A percentile compares a stretch with the other conserved stretches of the same genome.
Conservation (phyloP, 805 yeast species). For the Saturnispora sekii region DNA sequence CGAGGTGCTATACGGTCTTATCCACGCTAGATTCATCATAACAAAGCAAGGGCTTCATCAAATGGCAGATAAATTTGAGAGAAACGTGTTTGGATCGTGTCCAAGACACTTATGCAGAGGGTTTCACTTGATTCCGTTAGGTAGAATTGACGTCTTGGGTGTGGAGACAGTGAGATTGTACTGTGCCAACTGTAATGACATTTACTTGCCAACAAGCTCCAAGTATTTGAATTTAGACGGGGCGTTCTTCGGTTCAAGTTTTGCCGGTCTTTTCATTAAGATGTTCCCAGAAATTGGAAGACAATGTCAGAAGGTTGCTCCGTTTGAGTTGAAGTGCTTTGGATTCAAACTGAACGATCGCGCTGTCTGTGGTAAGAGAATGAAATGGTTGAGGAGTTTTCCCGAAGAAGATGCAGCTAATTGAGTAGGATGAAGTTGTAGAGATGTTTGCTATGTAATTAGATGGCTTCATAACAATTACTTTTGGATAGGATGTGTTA, state of each 20-base stretch:
- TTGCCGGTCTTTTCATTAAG: constrained; percentile 85
- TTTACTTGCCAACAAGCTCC: constrained; percentile 81
- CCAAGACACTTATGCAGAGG: constrained; percentile 86
- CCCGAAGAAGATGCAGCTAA: constrained; percentile 50
- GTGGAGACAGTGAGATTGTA: constrained; percentile 84
- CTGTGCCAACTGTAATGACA: constrained; percentile 91
- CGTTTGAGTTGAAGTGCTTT: constrained; percentile 66
- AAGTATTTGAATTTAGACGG: constrained; percentile 87
- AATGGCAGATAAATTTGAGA: constrained; percentile 90
- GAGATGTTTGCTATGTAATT: no score
- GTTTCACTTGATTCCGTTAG: constrained; percentile 84
- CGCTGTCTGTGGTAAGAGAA: constrained; percentile 81
- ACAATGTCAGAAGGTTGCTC: constrained; percentile 51
- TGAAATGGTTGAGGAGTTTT: constrained; percentile 84
- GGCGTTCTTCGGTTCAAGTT: constrained; percentile 93
- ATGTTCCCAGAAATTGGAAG: constrained; percentile 86
- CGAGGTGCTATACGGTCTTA: constrained; percentile 83
- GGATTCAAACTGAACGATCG: constrained; percentile 76
- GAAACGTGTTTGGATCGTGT: constrained; percentile 83
- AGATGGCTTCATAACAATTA: no score
- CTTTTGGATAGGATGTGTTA: no score
- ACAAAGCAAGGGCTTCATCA: constrained; percentile 84
- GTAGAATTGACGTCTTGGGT: constrained; percentile 84
- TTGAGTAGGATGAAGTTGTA: no score
- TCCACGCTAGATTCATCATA: constrained; percentile 84